These are phyloP conservation scores for Metarhizium guizhouense DNA, from an alignment of 2,329 filamentous ascomycete species.

Conservation along the genomic window DNA sequence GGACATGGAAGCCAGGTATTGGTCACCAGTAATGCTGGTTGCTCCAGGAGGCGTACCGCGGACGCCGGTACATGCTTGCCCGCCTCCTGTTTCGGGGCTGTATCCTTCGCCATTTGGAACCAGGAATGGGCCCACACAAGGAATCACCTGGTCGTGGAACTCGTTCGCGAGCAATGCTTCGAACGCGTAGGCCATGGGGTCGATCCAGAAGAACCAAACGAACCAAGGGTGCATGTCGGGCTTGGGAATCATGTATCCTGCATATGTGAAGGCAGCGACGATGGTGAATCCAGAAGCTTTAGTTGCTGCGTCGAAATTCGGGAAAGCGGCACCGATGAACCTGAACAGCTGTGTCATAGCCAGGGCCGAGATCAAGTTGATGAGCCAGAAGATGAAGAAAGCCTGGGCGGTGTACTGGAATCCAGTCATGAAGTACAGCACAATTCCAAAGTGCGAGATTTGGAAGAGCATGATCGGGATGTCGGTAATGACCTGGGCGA, in stretches of 20 bases:
- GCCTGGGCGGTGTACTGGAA: conserved; percentile 38
- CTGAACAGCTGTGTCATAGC: conserved; percentile 50
- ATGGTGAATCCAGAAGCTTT: conserved; percentile 45
- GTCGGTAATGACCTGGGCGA: conserved; percentile 45
- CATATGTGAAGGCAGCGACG: conserved; percentile 48
- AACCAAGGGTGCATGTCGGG: conserved; percentile 56
- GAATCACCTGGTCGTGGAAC: conserved; percentile 48
- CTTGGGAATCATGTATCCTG: conserved; percentile 54
- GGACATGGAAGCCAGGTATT: conserved; percentile 46
- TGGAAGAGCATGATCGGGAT: conserved; percentile 50
- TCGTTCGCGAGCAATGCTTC: conserved; percentile 63
- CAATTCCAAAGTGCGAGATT: conserved; percentile 45
- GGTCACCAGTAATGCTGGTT: conserved; percentile 42
- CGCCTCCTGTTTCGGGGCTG: conserved; percentile 17
- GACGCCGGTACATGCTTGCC: conserved; percentile 49
- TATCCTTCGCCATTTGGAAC: conserved; percentile 43
- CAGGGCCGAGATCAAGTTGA: conserved; percentile 25
- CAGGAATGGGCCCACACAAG: conserved; percentile 39
- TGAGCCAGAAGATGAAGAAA: conserved; percentile 55
- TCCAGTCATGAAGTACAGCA: conserved; percentile 57
- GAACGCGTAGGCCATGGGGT: conserved; percentile 62
- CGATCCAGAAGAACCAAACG: conserved; percentile 54
- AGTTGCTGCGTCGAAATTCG: conserved; percentile 48
- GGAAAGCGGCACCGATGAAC: conserved; percentile 44
- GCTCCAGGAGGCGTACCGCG: conserved; percentile 42